A percentile compares a stretch with the other conserved stretches of the same genome.
Evolutionary conservation across 139 green algal genomes (phyloP).

Genomic region (Micractinium sp.): DNA sequence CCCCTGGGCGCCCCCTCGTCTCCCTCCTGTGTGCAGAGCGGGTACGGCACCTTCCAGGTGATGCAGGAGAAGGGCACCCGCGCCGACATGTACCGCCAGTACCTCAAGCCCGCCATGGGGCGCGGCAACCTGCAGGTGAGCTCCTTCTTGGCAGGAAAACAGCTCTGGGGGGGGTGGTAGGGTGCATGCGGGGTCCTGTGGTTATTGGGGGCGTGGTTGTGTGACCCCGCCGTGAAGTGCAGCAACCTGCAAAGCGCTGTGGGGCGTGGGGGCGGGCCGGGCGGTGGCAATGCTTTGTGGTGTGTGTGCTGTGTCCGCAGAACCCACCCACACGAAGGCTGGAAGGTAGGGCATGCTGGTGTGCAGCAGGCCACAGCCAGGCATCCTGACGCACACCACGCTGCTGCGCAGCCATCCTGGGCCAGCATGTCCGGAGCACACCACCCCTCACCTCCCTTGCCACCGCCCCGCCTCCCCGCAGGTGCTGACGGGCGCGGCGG

Average conservation of each 20-base stretch:
- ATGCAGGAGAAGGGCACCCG: slow-evolving; percentile 75
- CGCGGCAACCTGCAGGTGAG: slow-evolving; percentile 76
- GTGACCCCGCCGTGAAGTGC: no score
- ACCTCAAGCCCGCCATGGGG: slow-evolving; percentile 76
- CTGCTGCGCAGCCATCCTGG: no score
- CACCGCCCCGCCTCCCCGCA: not conserved
- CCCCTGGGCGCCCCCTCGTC: not conserved
- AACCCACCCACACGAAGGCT: no score
- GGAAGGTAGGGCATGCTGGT: no score
- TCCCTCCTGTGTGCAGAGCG: slow-evolving; percentile 56
- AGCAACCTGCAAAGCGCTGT: no score
- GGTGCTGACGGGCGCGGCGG: slow-evolving; percentile 67
- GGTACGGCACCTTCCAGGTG: slow-evolving; percentile 91
- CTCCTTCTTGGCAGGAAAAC: not conserved
- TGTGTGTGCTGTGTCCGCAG: no score
- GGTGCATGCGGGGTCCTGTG: no score
- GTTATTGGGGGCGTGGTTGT: no score
- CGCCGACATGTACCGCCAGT: slow-evolving; percentile 75
- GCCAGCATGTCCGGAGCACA: no score
- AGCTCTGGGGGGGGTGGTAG: not conserved
- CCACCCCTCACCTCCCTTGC: not conserved
- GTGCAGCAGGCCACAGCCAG: no score
- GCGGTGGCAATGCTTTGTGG: no score
- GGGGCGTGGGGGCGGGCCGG: no score
- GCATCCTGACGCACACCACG: not conserved